Evolutionary conservation across 1,284 basidiomycete genomes (phyloP), one percentile per base, ranked within the genome.

Genomic region (Naganishia cerealis): DNA sequence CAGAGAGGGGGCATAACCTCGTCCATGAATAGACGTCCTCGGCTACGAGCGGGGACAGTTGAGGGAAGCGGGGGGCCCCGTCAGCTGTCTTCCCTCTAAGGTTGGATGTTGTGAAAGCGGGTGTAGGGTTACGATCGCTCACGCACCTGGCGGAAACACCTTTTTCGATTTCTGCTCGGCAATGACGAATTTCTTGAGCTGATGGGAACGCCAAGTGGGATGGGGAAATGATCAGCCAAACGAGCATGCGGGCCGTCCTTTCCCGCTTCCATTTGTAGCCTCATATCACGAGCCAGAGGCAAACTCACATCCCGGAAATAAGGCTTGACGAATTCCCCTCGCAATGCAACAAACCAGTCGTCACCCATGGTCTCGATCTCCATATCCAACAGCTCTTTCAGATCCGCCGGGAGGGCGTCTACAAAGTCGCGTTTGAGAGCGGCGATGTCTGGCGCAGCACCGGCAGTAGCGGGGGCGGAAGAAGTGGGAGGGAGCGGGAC

Each of bases 1-100:
- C 75, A 39, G 79, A 75, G 29, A 83, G 71, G 0, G 81, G 80
- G 43, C 82, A 82, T 33, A 80, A 75, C 1, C 79, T 72, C 7
- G 81, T 80, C 82, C 82, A 84, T 8, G 82, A 79, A 71, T 83
- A 83, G 26, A 84, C 79, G 67, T 84, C 82, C 16, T 77, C 66
- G 0, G 81, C 82, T 82, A 70, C 18, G 6, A 53, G 29, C 6
- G 29, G 29, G 29, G 29, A 33, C 26, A 40, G 36, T 38, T 40
- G 13, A 40, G 9, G 24, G 29, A 29, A 26, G 38, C 18, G 54
- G 38, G 29, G 29, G 29, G 29, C 29, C 29, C 2, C 6, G 29
- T 33, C 3, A 33, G 29, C 6, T 4, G 40, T 10, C 36, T n/a
- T 36, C 13, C 15, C 24, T 15, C 29, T 18, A 46, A 16, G 15